Conservation (phyloP, 495 filamentous ascomycete species). For the Geopyxis carbonaria region DNA sequence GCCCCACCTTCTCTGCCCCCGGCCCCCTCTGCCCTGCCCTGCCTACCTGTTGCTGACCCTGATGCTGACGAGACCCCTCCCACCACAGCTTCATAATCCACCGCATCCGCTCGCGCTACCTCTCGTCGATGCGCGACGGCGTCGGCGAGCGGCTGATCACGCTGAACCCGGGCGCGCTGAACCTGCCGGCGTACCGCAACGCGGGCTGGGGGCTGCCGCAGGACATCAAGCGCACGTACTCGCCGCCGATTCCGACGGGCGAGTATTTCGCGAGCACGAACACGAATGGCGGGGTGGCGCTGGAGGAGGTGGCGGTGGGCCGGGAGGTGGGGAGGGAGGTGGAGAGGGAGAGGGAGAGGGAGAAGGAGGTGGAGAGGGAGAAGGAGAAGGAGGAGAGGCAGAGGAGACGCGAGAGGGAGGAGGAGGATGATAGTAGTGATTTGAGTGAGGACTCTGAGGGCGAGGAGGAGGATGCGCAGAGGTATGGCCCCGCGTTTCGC, state of each 20-base stretch:
- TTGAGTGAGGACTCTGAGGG: conserved; percentile 93
- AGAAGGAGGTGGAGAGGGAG: conserved; percentile 62
- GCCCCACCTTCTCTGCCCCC: neutral
- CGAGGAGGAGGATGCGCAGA: conserved; percentile 32
- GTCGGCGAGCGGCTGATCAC: conserved; percentile 91
- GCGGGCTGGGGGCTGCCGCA: conserved; percentile 77
- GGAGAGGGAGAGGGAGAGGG: too few species aligned
- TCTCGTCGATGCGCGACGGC: conserved; percentile 79
- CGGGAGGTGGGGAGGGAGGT: too few species aligned
- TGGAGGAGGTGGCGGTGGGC: conserved; percentile 54
- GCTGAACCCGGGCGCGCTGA: conserved; percentile 75
- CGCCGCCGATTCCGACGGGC: conserved; percentile 76
- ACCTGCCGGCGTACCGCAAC: conserved; percentile 84
- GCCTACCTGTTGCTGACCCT: neutral
- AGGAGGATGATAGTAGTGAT: conserved; percentile 94
- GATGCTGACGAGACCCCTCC: too few species aligned
- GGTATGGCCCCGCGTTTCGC: too few species aligned
- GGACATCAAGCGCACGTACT: conserved; percentile 79
- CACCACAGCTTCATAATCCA: conserved; percentile 67
- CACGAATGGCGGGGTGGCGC: conserved; percentile 64
- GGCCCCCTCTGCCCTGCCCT: neutral
- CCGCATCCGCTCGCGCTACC: conserved; percentile 80
- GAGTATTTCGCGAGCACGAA: conserved; percentile 70
- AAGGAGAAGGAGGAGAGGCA: too few species aligned
- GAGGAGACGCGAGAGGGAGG: conserved; percentile 61